Conservation (phyloP, 2,329 filamentous ascomycete genomes). For the Pseudogymnoascus sp. region DNA sequence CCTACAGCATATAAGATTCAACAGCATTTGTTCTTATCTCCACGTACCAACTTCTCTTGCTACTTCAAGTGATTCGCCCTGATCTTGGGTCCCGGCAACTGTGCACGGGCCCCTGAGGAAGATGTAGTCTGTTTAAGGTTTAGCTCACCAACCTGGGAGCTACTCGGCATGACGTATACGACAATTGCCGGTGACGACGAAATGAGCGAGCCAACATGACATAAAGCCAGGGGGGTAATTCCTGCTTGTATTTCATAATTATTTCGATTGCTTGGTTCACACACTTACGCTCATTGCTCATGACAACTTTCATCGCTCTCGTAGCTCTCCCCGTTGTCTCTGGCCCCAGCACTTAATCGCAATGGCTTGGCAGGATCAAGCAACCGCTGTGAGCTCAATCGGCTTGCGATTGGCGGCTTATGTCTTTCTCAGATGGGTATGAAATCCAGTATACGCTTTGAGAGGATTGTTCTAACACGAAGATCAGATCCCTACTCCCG, state of each 20-base stretch:
- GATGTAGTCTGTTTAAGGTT: slow-evolving; percentile 5
- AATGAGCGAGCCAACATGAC: background rate
- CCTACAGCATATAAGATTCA: background rate
- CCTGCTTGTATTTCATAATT: background rate
- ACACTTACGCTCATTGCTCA: background rate
- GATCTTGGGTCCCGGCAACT: background rate
- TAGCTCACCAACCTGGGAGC: background rate
- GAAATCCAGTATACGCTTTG: slow-evolving; percentile 18
- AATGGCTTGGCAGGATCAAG: slow-evolving; percentile 22
- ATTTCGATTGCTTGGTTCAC: background rate
- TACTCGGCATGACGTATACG: slow-evolving; percentile 3
- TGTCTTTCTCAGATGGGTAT: slow-evolving; percentile 55
- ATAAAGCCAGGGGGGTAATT: background rate
- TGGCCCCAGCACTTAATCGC: background rate
- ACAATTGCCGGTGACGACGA: background rate
- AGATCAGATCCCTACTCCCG: slow-evolving; percentile 25
- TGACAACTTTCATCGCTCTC: background rate
- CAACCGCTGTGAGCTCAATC: slow-evolving; percentile 35
- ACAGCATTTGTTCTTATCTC: background rate
- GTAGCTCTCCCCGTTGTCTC: background rate
- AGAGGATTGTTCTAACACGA: slow-evolving; percentile 2
- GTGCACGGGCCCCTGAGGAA: background rate
- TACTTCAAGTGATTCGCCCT: background rate
- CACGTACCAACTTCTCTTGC: background rate
- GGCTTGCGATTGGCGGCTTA: slow-evolving; percentile 42